Percentiles rank a stretch among this genome's conserved stretches.
These are phyloP conservation scores for Arctostaphylos glauca DNA, from an alignment of 148 eudicot genomes.

Conservation along the genomic window DNA sequence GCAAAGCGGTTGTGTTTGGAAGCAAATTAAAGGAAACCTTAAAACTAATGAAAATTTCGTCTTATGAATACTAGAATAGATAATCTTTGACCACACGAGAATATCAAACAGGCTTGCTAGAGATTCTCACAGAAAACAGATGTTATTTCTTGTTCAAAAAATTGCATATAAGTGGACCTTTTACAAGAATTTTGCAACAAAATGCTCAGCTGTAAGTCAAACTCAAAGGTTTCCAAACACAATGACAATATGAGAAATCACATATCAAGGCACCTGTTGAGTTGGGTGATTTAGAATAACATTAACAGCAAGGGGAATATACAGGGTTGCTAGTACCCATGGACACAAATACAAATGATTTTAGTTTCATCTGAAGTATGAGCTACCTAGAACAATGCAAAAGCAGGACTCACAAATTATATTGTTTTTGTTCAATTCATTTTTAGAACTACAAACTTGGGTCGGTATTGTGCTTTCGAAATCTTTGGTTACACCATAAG, in stretches of 20 bases:
- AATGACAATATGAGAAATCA: neutral
- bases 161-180: neutral
- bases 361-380: neutral
- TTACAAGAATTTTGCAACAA: neutral
- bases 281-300: neutral
- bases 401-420: neutral
- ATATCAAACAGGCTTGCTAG: neutral
- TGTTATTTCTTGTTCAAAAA: neutral
- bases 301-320: neutral
- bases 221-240: neutral
- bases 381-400: constrained; percentile 4
- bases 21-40: constrained; percentile 5
- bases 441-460: neutral
- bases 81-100: neutral
- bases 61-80: neutral
- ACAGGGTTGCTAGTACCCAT: neutral
- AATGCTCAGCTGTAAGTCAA: neutral
- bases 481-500: neutral
- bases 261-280: neutral
- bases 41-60: constrained; percentile 3
- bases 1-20: neutral
- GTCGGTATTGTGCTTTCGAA: neutral
- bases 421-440: neutral
- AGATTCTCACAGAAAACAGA: neutral
- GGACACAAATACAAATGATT: neutral